Evolutionary conservation across 495 filamentous ascomycete species (phyloP).

Genomic region (Pseudevernia furfuracea): DNA sequence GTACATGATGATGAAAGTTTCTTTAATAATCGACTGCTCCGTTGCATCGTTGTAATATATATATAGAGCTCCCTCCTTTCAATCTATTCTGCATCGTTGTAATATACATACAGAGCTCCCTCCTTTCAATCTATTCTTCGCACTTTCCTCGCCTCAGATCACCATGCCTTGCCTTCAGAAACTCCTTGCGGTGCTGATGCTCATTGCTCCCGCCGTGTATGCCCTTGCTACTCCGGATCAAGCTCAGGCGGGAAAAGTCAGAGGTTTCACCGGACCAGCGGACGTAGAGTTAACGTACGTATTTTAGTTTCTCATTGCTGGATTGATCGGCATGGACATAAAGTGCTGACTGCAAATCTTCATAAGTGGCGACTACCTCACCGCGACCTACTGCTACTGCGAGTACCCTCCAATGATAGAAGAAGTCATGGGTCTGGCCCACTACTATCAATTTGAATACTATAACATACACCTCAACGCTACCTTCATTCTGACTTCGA

Average conservation of each 20-base stretch:
- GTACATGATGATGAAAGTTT: not conserved
- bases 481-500: not conserved
- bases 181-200: not conserved
- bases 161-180: not conserved
- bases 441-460: not conserved
- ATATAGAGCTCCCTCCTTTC: not conserved
- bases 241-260: not conserved
- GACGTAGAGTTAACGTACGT: not conserved
- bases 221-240: not conserved
- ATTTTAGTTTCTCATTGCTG: not conserved
- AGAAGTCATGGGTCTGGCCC: not conserved
- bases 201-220: not conserved
- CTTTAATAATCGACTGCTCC: not conserved
- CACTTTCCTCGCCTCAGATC: not conserved
- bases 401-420: not conserved
- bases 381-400: not conserved
- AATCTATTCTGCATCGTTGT: not conserved
- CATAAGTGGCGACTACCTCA: constrained; percentile 1
- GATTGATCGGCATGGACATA: not conserved
- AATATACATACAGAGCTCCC: not conserved
- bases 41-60: not conserved
- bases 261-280: not conserved
- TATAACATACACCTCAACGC: not conserved
- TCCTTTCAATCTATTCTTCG: not conserved
- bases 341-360: not conserved